Evolutionary conservation across 1,284 basidiomycete species (phyloP), one percentile per base, ranked within the genome.

Genomic region (Cutaneotrichosporon spelunceum): DNA sequence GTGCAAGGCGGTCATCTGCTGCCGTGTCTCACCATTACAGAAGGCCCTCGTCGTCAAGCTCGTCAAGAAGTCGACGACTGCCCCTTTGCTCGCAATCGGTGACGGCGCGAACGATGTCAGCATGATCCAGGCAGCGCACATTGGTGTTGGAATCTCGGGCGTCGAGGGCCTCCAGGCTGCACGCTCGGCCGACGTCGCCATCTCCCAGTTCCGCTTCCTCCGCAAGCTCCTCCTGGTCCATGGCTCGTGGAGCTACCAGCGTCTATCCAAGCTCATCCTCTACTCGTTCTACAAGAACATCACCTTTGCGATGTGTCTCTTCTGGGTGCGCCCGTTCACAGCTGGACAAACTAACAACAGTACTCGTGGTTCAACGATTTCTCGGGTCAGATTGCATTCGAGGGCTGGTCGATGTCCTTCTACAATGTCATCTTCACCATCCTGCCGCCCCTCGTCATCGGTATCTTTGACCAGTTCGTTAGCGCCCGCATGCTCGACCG

Each of bases 101-200:
- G 84, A 85, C 66, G 84, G 84, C 1, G 84, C 84, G 8, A 85
- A 85, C 72, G 84, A 85, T 65, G 84, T 85, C 42, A 80, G 79
- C 57, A 85, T 85, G 84, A 85, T 85, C 63, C 84, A 85, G 67
- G 84, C 84, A 10, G 84, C 84, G 10, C 84, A 85, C 65, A 81
- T 84, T 42, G 96, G 96, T 39, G 89, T 99, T 59, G 96, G 96
- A 70, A 99, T 99, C 63, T 96, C 93, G 59, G 96, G 96, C 62
- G 91, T 98, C 21, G 96, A 99, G 88, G 95, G 96, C 78, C 82
- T 99, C 5, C 95, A 98, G 87, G 95, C 95, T 36, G 96, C 96
- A 44, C 86, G 95, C 55, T 93, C 92, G 14, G 92, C 96, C 19
- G 95, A 99, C 77, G 88, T 99, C 26, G 91, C 96, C 1, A 99